A percentile compares a stretch with the other conserved stretches of the same genome.
Evolutionary conservation across 345 rosid genomes (phyloP).

Genomic region (Arabis hirsuta): DNA sequence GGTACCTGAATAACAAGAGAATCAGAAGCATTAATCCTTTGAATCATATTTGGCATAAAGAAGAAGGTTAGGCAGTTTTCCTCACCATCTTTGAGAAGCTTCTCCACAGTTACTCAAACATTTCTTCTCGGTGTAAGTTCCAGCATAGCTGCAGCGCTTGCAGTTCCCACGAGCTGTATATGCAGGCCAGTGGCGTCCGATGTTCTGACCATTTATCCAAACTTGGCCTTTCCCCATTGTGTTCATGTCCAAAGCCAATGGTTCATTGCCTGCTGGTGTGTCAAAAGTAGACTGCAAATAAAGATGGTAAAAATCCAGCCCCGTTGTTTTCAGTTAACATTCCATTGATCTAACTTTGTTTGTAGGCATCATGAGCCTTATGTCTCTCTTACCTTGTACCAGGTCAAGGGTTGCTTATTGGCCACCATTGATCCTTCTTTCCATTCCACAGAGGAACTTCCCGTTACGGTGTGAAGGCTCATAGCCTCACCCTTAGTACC

Average conservation of each 20-base stretch:
- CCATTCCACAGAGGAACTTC: conserved; percentile 61
- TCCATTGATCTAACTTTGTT: conserved; percentile 9
- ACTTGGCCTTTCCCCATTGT: conserved; percentile 48
- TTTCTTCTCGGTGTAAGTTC: conserved; percentile 32
- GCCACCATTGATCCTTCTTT: conserved; percentile 45
- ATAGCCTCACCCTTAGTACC: conserved; percentile 82
- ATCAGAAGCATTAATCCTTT: background rate
- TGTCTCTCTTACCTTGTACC: conserved; percentile 75
- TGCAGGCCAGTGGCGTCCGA: conserved; percentile 46
- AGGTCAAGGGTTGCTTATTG: conserved; percentile 61
- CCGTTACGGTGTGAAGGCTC: conserved; percentile 52
- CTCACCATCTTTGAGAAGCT: conserved; percentile 93
- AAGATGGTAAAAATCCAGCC: conserved; percentile 2
- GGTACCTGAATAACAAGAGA: conserved; percentile 63
- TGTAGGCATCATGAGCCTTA: background rate
- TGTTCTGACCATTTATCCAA: conserved; percentile 45
- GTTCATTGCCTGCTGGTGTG: conserved; percentile 33
- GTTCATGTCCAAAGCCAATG: conserved; percentile 49
- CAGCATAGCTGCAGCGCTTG: conserved; percentile 34
- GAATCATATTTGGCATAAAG: background rate
- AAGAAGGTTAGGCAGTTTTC: conserved; percentile 4
- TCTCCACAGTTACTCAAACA: conserved; percentile 73
- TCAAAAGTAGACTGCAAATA: conserved; percentile 42
- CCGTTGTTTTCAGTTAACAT: background rate
- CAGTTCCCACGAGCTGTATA: conserved; percentile 40